phyloP scores from a whole-genome alignment of 768 basidiomycete genomes.

The Sistotremastrum niveocremeum region DNA sequence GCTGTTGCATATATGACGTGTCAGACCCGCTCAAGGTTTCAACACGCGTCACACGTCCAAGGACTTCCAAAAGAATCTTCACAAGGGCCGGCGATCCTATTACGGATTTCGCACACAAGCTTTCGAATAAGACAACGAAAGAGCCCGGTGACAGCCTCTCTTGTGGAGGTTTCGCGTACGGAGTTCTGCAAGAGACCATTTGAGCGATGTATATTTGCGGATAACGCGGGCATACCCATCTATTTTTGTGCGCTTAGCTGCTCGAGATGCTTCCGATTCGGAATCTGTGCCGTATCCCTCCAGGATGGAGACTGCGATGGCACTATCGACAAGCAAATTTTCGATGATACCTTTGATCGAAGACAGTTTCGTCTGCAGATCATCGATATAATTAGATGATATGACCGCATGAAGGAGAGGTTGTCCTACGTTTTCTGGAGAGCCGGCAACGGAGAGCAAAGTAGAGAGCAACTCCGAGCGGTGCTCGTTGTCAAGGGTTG shows the following conservation, averaged over 20 bases:
- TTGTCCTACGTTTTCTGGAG: too few relatives aligned
- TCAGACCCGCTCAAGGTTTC: conserved; percentile 45
- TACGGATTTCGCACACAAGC: conserved; percentile 47
- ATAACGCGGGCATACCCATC: conserved; percentile 28
- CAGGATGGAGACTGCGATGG: conserved; percentile 41
- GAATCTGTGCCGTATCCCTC: conserved; percentile 4
- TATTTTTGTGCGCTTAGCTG: conserved; percentile 52
- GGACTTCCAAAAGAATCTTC: conserved; percentile 53
- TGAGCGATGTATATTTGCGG: background rate
- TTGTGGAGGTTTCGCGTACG: background rate
- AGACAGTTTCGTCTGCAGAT: conserved; percentile 12
- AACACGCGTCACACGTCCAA: conserved; percentile 50
- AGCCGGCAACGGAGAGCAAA: too few relatives aligned
- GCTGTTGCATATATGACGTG: conserved; percentile 66
- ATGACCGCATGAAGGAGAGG: too few relatives aligned
- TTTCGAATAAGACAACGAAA: conserved; percentile 52
- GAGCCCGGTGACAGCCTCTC: conserved; percentile 8
- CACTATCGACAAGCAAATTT: conserved; percentile 33
- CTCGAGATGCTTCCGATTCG: conserved; percentile 23
- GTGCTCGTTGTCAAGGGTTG: too few relatives aligned
- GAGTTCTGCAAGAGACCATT: background rate
- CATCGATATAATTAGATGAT: conserved; percentile 17
- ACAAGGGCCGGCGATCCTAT: conserved; percentile 63
- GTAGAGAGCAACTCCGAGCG: too few relatives aligned
- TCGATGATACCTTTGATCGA: conserved; percentile 36